Base-by-base conservation (phyloP, 2,329 filamentous ascomycete genomes). In the Colletotrichum tamarilloi region DNA sequence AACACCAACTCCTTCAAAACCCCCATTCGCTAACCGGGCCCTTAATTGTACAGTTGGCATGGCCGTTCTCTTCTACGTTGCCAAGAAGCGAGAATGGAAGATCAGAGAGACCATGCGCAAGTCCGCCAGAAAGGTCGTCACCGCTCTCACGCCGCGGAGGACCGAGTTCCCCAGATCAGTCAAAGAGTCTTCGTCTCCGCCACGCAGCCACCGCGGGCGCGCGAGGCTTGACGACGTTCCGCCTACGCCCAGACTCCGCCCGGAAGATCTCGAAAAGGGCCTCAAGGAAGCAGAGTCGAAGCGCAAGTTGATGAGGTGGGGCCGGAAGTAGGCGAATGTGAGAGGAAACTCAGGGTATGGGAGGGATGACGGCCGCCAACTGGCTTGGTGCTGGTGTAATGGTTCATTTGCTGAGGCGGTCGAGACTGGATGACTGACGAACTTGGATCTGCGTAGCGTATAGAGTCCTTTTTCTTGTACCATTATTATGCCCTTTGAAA, bases 31-130 rank as follows among this genome's bases (percentile, higher is more conserved):
- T 67, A 12, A 73, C 71, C 42, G 24, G n/a, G 1, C 3, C 24
- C 38, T 24, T 62, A 30, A 30, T 42, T 1, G 11, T 59, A 53
- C 76, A 93, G 93, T 92, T 75, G 87, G 86, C 26, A 92, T 89
- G 42, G 89, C 91, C 3, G 84, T 90, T 2, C 89, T 97, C 32
- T 97, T 93, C 84, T 94, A 92, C 81, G 81, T 96, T 49, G 93
- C 94, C 68, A 97, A 97, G 87, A 95, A 94, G 84, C 90, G 92
- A 59, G 93, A 95, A 82, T 97, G 94, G 94, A 93, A 92, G 76
- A 86, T 97, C 76, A 90, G 92, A 72, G 90, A 94, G 79, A 93
- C 88, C 35, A 86, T 97, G 70, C 89, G 92, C 68, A 90, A 89
- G 75, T 95, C 93, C 1, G 90, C 91, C 38, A 87, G 86, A 74